Conservation (phyloP, 2,329 filamentous ascomycete species). For the Fusarium camptoceras region DNA sequence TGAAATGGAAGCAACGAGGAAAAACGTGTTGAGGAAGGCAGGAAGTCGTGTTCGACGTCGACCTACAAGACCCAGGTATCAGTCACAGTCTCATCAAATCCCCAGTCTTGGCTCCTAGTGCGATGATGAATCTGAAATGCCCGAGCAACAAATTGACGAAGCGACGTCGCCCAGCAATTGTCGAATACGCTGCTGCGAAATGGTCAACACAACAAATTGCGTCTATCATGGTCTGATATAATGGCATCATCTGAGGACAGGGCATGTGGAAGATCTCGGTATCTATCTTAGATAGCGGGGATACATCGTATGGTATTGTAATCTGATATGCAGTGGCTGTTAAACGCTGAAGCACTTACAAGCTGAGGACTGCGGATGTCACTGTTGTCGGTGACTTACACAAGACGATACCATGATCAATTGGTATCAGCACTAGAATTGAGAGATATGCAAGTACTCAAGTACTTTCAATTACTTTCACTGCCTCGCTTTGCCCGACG, state of each 20-base stretch:
- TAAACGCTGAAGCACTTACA: conserved; percentile 18
- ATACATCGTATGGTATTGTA: conserved; percentile 8
- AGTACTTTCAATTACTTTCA: background rate
- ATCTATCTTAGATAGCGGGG: conserved; percentile 17
- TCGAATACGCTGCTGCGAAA: conserved; percentile 37
- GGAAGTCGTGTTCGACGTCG: conserved; percentile 34
- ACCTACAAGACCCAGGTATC: conserved; percentile 21
- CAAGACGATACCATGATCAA: background rate
- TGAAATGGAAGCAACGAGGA: conserved; percentile 10
- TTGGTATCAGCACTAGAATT: background rate
- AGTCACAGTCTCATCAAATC: background rate
- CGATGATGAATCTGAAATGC: conserved; percentile 1
- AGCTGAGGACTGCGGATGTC: background rate
- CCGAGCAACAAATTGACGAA: conserved; percentile 1
- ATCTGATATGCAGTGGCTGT: conserved; percentile 32
- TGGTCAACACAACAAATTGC: conserved; percentile 18
- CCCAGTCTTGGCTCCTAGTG: conserved; percentile 1
- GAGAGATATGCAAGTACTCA: background rate
- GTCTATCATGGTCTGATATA: conserved; percentile 45
- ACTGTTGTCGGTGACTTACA: background rate
- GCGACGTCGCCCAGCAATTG: conserved; percentile 33
- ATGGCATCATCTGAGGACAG: conserved; percentile 32
- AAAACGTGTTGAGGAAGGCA: conserved; percentile 42
- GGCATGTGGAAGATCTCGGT: conserved; percentile 28
- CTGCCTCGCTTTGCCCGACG: conserved; percentile 11